Base-by-base conservation (phyloP, 1,139 yeast species). In the Geotrichum macrosporum region DNA sequence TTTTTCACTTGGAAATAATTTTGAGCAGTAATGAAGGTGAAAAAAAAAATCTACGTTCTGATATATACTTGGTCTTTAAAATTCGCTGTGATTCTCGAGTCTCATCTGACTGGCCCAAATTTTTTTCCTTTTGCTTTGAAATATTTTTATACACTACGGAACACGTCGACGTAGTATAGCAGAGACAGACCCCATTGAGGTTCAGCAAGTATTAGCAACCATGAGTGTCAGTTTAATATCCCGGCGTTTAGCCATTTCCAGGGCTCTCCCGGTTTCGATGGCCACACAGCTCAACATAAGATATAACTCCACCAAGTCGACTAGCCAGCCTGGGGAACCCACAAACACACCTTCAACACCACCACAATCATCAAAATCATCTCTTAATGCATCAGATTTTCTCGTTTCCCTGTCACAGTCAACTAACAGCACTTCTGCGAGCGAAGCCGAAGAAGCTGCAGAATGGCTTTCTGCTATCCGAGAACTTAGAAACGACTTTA, bases 391-490 rank as follows among this genome's bases (percentile, higher is more conserved):
- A 9, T 44, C 50, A 9, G 52, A 45, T 26, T 44, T 49, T 18
- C 49, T 49, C 42, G 43, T 41, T 27, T 19, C 49, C n/a, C 37
- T 50, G 30, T 37, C 44, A 15, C 20, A 37, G 13, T 13, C 46
- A 10, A 6, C 27, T 24, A 21, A 21, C 9, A 19, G 38, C 33
- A 60, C 67, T 32, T 86, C 82, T 56, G 27, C 30, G 8, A 32
- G 40, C 34, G 61, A 67, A 30, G 87, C 83, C 57, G 67, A 70
- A 37, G 81, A 80, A 55, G 79, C 84, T 33, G 84, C 82, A 53
- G 74, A 74, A 50, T 81, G 92, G 84, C 64, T 84, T 47, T 65
- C 68, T 8, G 81, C 87, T 8, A 74, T 85, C 47, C 66, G 74
- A 45, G 74, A 77, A 47, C 68, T 84, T 50, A 77, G 78, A 56